Evolutionary conservation across 768 basidiomycete genomes (phyloP).

Genomic region (Pholiota conissans): DNA sequence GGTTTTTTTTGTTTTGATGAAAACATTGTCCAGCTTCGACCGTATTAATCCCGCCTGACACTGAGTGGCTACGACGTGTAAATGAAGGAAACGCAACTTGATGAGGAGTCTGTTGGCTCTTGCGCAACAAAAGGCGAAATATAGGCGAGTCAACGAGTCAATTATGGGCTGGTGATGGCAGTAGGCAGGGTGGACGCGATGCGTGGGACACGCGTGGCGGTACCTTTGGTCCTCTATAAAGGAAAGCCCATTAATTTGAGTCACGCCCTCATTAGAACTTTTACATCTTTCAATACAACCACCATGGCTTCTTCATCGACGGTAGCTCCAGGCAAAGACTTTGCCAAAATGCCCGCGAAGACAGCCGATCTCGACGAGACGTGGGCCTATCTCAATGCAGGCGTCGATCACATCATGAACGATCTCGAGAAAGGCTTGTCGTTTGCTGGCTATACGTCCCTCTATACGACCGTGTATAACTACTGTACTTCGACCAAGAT

Average conservation of each 20-base stretch:
- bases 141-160: neutral
- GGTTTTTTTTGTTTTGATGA: too few relatives aligned
- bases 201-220: conserved; percentile 28
- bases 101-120: neutral
- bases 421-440: conserved; percentile 83
- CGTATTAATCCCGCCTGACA: too few relatives aligned
- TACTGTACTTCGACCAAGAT: conserved; percentile 93
- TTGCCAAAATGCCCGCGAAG: conserved; percentile 58
- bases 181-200: conserved; percentile 11
- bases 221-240: conserved; percentile 24
- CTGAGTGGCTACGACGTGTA: too few relatives aligned
- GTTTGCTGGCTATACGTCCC: conserved; percentile 67
- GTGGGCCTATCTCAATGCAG: conserved; percentile 81
- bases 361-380: conserved; percentile 82
- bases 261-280: conserved; percentile 15
- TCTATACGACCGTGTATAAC: conserved; percentile 95
- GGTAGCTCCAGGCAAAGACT: conserved; percentile 16
- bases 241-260: conserved; percentile 16
- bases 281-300: conserved; percentile 1
- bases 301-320: conserved; percentile 1
- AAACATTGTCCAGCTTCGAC: too few relatives aligned
- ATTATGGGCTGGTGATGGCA: neutral
- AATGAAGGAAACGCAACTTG: neutral
- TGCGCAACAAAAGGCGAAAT: neutral
- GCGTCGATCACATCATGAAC: conserved; percentile 92